These are phyloP conservation scores for Aquilaria agallochum DNA, from an alignment of 441 rosid species.

Conservation along the genomic window DNA sequence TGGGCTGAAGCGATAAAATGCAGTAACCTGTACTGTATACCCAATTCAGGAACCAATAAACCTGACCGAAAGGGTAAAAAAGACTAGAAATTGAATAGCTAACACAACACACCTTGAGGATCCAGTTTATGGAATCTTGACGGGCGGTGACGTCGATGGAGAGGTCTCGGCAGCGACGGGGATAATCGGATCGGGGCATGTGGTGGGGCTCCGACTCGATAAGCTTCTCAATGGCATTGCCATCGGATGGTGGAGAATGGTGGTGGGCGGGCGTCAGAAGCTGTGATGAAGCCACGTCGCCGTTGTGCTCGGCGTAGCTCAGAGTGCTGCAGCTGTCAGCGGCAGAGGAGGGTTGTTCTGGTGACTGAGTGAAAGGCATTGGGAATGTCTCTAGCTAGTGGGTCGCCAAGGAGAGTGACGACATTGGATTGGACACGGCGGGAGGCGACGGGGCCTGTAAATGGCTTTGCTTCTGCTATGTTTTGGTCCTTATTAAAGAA, in stretches of 20 bases:
- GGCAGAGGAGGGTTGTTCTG: constrained; percentile 14
- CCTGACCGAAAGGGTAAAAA: too few species aligned
- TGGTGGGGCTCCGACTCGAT: constrained; percentile 33
- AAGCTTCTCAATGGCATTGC: constrained; percentile 16
- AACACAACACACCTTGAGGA: constrained; percentile 34
- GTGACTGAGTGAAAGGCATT: constrained; percentile 19
- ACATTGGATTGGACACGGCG: constrained; percentile 19
- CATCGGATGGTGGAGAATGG: constrained; percentile 21
- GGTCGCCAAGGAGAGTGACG: constrained; percentile 8
- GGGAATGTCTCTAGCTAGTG: not conserved
- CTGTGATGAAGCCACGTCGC: constrained; percentile 20
- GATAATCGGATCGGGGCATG: constrained; percentile 33
- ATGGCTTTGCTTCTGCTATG: not conserved
- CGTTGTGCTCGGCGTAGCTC: constrained; percentile 18
- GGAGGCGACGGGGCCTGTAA: constrained; percentile 2
- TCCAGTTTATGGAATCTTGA: constrained; percentile 67
- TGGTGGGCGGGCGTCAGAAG: constrained; percentile 20
- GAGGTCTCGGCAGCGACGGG: constrained; percentile 33
- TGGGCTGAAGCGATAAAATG: constrained; percentile 47
- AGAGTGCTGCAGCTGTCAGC: constrained; percentile 13
- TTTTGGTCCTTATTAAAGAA: constrained; percentile 10
- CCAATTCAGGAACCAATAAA: constrained; percentile 1
- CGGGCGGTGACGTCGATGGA: constrained; percentile 40
- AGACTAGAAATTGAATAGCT: too few species aligned
- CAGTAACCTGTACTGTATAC: constrained; percentile 56